Conservation (phyloP, 139 green algal genomes). For the Chlorella sp. region DNA sequence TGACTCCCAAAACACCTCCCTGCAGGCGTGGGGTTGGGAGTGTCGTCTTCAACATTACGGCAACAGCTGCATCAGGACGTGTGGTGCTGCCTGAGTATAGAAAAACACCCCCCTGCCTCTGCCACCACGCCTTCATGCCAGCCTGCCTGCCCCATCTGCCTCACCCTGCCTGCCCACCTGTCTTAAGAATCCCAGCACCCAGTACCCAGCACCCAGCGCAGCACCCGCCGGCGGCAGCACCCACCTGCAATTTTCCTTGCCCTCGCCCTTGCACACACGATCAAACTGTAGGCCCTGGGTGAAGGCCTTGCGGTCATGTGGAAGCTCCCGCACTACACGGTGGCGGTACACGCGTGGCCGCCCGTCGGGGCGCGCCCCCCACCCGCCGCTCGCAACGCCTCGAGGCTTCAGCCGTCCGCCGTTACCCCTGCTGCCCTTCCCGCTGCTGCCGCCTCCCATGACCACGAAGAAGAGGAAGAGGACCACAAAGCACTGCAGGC, state of each 20-base stretch:
- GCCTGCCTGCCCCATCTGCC: too few relatives aligned
- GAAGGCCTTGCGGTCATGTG: constrained; percentile 83
- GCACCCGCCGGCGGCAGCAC: not conserved
- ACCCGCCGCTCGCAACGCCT: not conserved
- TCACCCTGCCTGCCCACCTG: too few relatives aligned
- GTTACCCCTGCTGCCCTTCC: not conserved
- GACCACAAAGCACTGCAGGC: constrained; percentile 32
- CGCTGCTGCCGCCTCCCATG: not conserved
- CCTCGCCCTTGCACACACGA: constrained; percentile 46
- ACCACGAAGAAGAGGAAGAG: constrained; percentile 46
- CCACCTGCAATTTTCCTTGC: constrained; percentile 15
- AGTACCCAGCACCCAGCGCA: not conserved
- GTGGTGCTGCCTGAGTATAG: not conserved
- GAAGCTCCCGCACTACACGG: constrained; percentile 65
- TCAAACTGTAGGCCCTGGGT: constrained; percentile 87
- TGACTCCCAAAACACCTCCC: constrained; percentile 36
- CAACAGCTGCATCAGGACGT: not conserved
- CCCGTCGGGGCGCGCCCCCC: not conserved
- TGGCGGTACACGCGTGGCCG: constrained; percentile 55
- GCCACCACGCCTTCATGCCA: not conserved
- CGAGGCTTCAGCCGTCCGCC: not conserved
- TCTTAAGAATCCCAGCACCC: not conserved
- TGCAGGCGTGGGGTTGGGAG: not conserved
- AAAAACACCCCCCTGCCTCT: too few relatives aligned
- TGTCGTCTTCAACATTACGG: not conserved